Evolutionary conservation across 441 rosid species (phyloP), one percentile per base, ranked within the genome.

Genomic region (Adansonia gregorii): DNA sequence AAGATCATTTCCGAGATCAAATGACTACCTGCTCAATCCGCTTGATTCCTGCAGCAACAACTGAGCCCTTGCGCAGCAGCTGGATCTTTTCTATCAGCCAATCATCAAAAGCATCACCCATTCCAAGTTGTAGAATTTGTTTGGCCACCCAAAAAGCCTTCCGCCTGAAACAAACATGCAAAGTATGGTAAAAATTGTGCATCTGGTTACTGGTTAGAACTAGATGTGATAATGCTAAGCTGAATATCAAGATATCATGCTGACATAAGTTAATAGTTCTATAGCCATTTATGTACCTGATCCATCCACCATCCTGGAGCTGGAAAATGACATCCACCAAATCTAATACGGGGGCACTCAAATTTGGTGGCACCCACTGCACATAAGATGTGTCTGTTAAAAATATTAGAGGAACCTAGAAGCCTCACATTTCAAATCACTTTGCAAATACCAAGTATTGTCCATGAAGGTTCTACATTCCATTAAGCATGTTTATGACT

Each of bases 21-120:
- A 46, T 58, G 24, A 81, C 86, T 83, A 94, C 99, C 97, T 93
- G 88, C 85, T 97, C 99, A 73, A 97, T 82, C 83, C 91, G 91
- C 72, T 90, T 91, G 82, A 97, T 86, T 58, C 93, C 97, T n/a
- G 97, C 90, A 78, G 99, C 99, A 82, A 97, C 88, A 71, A 94
- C 91, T 6, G 93, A 83, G 76, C 99, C 98, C 71, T 72, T 91
- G 41, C 96, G 91, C 81, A 97, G 85, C 81, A 91, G 97, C 85
- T 92, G 86, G 67, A 97, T 94, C 89, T 97, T 97, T 83, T 93
- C 98, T 14, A 97, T 82, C 79, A 97, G 81, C 99, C 99, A 97
- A 82, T 97, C 99, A 88, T 97, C 99, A 76, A 97, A 87, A 43
- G 99, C 99, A 88, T 97, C 99, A 8, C 99, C 98, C 98, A 97